phyloP scores from a whole-genome alignment of 1,284 basidiomycete genomes.

The Termitomyces sp. region DNA sequence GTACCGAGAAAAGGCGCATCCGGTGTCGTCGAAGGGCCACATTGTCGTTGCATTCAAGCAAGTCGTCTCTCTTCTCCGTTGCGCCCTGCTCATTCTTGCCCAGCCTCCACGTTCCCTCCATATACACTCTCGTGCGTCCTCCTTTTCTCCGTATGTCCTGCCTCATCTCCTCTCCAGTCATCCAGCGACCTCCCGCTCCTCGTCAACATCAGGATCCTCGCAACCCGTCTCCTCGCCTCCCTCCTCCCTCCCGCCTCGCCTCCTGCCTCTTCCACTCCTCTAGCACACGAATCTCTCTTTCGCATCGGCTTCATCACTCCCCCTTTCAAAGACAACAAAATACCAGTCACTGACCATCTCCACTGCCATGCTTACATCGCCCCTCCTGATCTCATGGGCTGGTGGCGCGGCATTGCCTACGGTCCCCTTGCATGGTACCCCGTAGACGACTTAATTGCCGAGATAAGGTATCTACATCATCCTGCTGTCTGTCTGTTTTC shows the following conservation, averaged over 20 bases:
- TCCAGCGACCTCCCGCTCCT: constrained; percentile 70
- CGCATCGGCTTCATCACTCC: constrained; percentile 72
- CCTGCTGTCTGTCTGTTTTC: background rate
- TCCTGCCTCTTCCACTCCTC: constrained; percentile 23
- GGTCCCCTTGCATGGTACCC: constrained; percentile 67
- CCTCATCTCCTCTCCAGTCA: constrained; percentile 39
- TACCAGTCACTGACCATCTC: constrained; percentile 71
- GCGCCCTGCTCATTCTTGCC: constrained; percentile 9
- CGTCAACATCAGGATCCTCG: constrained; percentile 54
- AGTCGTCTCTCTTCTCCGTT: constrained; percentile 23
- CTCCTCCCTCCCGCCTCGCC: constrained; percentile 38
- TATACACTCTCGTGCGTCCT: constrained; percentile 60
- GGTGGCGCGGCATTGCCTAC: constrained; percentile 67
- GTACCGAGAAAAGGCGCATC: constrained; percentile 62
- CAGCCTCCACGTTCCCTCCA: constrained; percentile 71
- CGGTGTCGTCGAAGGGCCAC: constrained; percentile 66
- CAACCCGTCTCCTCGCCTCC: constrained; percentile 48
- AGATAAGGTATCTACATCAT: constrained; percentile 52
- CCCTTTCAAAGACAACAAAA: constrained; percentile 68
- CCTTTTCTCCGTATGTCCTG: constrained; percentile 3
- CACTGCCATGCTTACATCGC: constrained; percentile 69
- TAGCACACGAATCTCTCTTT: constrained; percentile 32
- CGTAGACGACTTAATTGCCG: constrained; percentile 72
- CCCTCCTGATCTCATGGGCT: constrained; percentile 60
- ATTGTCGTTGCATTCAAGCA: constrained; percentile 72